Evolutionary conservation across 2,329 filamentous ascomycete species (phyloP).

Genomic region (Polytolypa hystricis): DNA sequence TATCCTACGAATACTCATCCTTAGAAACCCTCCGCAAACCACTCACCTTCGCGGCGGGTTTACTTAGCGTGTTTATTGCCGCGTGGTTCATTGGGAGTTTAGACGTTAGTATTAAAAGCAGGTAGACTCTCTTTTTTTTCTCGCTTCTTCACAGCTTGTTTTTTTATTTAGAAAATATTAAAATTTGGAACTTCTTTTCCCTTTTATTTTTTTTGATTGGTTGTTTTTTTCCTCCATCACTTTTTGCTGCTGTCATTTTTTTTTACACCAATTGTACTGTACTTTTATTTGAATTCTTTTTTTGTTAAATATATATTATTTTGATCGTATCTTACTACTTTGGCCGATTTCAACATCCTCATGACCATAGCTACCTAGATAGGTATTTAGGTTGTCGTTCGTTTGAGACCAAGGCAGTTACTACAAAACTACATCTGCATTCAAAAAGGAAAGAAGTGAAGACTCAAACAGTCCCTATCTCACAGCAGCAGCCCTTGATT

Average conservation of each 20-base stretch:
- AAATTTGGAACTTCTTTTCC: conserved; percentile 8
- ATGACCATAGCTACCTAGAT: too few species aligned
- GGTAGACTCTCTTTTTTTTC: conserved; percentile 20
- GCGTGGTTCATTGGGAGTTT: conserved; percentile 67
- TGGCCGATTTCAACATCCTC: too few species aligned
- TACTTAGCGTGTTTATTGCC: conserved; percentile 61
- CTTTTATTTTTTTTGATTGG: neutral
- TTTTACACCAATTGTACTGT: neutral
- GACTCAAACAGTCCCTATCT: too few species aligned
- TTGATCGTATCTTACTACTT: too few species aligned
- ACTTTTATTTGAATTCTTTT: neutral
- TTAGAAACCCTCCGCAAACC: conserved; percentile 73
- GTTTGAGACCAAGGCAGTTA: too few species aligned
- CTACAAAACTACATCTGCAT: too few species aligned
- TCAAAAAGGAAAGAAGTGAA: too few species aligned
- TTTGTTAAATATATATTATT: too few species aligned
- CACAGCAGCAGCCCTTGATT: too few species aligned
- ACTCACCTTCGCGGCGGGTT: conserved; percentile 62
- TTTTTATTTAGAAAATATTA: conserved; percentile 12
- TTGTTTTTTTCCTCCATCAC: neutral
- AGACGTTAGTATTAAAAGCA: conserved; percentile 66
- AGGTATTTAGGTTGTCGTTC: too few species aligned
- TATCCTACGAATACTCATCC: conserved; percentile 78
- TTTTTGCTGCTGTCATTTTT: neutral
- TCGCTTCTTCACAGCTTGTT: neutral